Evolutionary conservation across 345 rosid species (phyloP).

Genomic region (Hevea brasiliensis): DNA sequence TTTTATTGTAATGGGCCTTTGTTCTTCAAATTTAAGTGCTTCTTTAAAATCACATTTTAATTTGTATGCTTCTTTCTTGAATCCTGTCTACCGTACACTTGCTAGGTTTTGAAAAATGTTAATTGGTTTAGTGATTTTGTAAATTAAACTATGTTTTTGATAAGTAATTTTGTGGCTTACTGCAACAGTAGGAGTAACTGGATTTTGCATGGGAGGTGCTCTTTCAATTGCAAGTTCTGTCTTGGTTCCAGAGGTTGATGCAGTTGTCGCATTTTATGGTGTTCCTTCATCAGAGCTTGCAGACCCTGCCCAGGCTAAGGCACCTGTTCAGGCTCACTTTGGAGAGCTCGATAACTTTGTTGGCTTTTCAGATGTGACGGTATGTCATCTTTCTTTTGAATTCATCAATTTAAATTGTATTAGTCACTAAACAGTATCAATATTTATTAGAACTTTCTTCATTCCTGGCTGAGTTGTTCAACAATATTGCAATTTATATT

Average conservation of each 20-base stretch:
- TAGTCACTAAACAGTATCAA: neutral
- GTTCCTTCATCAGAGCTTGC: conserved; percentile 82
- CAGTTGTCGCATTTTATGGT: conserved; percentile 87
- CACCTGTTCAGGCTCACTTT: conserved; percentile 87
- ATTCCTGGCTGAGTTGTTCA: neutral
- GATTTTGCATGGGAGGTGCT: conserved; percentile 97
- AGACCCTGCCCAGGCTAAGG: conserved; percentile 77
- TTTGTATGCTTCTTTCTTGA: neutral
- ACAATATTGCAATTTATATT: neutral
- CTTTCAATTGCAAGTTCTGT: conserved; percentile 89
- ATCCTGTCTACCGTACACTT: neutral
- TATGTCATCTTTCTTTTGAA: conserved; percentile 24
- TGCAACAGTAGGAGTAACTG: conserved; percentile 80
- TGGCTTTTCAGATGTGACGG: conserved; percentile 85
- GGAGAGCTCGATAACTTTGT: conserved; percentile 85
- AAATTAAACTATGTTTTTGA: neutral
- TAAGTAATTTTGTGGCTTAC: neutral
- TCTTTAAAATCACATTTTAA: neutral
- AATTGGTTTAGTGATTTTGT: neutral
- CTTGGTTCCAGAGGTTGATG: conserved; percentile 80
- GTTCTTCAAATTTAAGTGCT: neutral
- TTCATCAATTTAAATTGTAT: neutral
- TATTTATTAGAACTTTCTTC: neutral
- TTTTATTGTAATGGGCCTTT: neutral
- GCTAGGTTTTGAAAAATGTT: neutral